Evolutionary conservation across 1,139 yeast species (phyloP).

Genomic region (Saccharomyces hybrid): DNA sequence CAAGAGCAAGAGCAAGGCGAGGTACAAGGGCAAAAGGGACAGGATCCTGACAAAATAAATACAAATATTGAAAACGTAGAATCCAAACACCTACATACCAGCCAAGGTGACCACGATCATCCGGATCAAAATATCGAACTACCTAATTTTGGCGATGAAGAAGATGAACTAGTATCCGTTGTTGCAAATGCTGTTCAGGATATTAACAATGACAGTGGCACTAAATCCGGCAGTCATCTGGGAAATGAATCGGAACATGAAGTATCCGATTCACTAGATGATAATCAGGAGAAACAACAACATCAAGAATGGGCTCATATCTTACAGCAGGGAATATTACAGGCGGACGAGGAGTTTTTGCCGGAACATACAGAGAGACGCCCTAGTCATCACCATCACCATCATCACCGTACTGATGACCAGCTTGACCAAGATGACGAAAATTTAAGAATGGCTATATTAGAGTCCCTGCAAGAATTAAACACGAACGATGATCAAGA

Average conservation of each 20-base stretch:
- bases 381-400: slow-evolving; percentile 1
- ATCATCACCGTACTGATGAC: slow-evolving; percentile 11
- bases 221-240: not conserved
- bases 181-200: slow-evolving; percentile 13
- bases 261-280: not conserved
- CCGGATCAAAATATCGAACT: slow-evolving; percentile 2
- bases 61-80: slow-evolving; percentile 1
- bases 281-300: slow-evolving; percentile 12
- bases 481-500: slow-evolving; percentile 10
- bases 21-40: slow-evolving; percentile 4
- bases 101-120: not conserved
- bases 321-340: slow-evolving; percentile 25
- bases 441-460: slow-evolving; percentile 27
- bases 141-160: slow-evolving; percentile 8
- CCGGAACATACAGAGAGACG: not conserved
- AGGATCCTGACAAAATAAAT: not conserved
- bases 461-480: slow-evolving; percentile 26
- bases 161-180: slow-evolving; percentile 18
- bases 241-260: slow-evolving; percentile 2
- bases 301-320: slow-evolving; percentile 28
- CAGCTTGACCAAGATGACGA: slow-evolving; percentile 30
- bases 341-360: slow-evolving; percentile 7
- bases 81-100: not conserved
- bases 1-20: slow-evolving; percentile 2
- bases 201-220: not conserved